Evolutionary conservation across 495 filamentous ascomycete genomes (phyloP), one percentile per base, ranked within the genome.

Genomic region (Aspergillus ostianus): DNA sequence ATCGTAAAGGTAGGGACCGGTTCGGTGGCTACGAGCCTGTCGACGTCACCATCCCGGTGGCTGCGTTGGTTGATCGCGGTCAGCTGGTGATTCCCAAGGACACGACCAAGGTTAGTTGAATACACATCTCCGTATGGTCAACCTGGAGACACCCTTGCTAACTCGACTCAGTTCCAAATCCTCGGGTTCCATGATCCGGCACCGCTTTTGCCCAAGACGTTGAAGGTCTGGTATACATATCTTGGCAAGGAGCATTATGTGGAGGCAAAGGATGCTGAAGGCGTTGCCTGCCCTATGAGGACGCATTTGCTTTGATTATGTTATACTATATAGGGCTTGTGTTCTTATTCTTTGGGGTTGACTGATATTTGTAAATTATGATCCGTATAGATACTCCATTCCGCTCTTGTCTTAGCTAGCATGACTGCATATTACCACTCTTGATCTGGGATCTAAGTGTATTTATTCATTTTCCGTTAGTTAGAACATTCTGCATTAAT

Each of bases 121-220:
- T 54, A 17, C 13, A 8, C 1, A 15, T 41, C 3, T 5, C 36
- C 10, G 6, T 7, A 8, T 15, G 1, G 10, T 4, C 13, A 17
- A 1, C 15, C 36, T 7, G 10, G 30, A 32, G 15, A 12, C 0
- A 41, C 12, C 56, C 5, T 5, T n/a, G 45, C 59, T 72, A 51
- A 72, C 52, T 48, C 29, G 19, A 45, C 53, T 18, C 67, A 79
- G 82, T 79, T 78, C 57, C 70, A 82, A 63, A 71, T 85, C 17
- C 63, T 82, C 6, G 84, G 83, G 3, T 85, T 85, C 66, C 73
- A 85, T 65, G 83, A 86, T 55, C 83, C 83, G 9, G 80, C 80
- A 12, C 83, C 84, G 12, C 67, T 80, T 26, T 65, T 73, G 45
- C 72, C 70, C 23, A 85, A 85, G 70, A 74, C 70, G 41, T 62